Conservation (phyloP, 2,329 filamentous ascomycete genomes). For the Aspergillus ibericus region DNA sequence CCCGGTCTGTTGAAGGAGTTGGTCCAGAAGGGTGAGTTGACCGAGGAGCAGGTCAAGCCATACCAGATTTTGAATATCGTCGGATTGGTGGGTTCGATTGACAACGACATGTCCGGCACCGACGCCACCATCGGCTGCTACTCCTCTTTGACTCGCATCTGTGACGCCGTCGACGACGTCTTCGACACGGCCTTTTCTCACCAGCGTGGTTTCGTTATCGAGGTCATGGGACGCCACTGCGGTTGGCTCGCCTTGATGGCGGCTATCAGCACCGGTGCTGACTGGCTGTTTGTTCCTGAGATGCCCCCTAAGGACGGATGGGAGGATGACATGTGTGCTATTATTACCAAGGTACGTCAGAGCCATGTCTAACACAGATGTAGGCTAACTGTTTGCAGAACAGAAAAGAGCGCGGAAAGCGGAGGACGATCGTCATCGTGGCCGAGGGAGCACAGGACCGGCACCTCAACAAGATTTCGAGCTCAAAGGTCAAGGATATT, state of each 20-base stretch:
- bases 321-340: conserved; percentile 81
- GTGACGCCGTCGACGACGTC: conserved; percentile 89
- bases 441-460: conserved; percentile 91
- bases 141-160: conserved; percentile 88
- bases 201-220: conserved; percentile 93
- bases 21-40: conserved; percentile 70
- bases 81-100: conserved; percentile 92
- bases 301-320: conserved; percentile 84
- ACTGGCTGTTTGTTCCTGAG: conserved; percentile 96
- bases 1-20: conserved; percentile 83
- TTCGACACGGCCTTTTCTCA: conserved; percentile 95
- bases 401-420: conserved; percentile 76
- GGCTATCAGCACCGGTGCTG: conserved; percentile 89
- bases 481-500: conserved; percentile 79
- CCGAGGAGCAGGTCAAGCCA: conserved; percentile 67
- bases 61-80: conserved; percentile 93
- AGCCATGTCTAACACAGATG: background rate
- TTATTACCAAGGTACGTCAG: conserved; percentile 66
- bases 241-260: conserved; percentile 97
- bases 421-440: conserved; percentile 97
- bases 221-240: conserved; percentile 98
- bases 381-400: conserved; percentile 56
- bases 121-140: conserved; percentile 98
- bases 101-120: conserved; percentile 96
- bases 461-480: conserved; percentile 78